Percentiles rank a stretch among this genome's conserved stretches.
Conservation (phyloP, 306 rosid genomes). For the Vigna hirtella region DNA sequence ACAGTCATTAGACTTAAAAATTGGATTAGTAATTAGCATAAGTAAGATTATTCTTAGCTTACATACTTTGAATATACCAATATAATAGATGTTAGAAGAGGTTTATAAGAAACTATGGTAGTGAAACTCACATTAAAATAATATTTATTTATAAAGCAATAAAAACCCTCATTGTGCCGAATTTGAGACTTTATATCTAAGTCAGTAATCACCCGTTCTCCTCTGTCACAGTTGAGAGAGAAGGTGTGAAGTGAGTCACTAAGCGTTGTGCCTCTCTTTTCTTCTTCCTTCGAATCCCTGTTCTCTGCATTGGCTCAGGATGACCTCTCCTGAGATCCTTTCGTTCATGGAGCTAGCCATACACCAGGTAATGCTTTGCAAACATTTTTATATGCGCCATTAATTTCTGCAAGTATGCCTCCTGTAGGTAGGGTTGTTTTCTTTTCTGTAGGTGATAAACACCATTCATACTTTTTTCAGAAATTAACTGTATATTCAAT, state of each 20-base stretch:
- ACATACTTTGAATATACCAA: too few relatives aligned
- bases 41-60: too few relatives aligned
- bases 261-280: neutral
- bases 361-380: constrained; percentile 58
- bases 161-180: too few relatives aligned
- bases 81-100: too few relatives aligned
- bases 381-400: neutral
- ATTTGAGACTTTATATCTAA: too few relatives aligned
- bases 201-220: neutral
- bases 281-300: neutral
- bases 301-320: neutral
- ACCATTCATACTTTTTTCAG: neutral
- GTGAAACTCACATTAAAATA: too few relatives aligned
- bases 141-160: too few relatives aligned
- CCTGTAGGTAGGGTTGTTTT: neutral
- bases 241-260: neutral
- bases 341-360: constrained; percentile 79
- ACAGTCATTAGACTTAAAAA: too few relatives aligned
- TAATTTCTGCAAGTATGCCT: neutral
- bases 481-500: neutral
- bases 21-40: too few relatives aligned
- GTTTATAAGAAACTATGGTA: too few relatives aligned
- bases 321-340: constrained; percentile 33
- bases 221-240: neutral
- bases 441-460: neutral